Evolutionary conservation across 345 rosid genomes (phyloP), one percentile per base, ranked within the genome.

Genomic region (Durio zibethinus): DNA sequence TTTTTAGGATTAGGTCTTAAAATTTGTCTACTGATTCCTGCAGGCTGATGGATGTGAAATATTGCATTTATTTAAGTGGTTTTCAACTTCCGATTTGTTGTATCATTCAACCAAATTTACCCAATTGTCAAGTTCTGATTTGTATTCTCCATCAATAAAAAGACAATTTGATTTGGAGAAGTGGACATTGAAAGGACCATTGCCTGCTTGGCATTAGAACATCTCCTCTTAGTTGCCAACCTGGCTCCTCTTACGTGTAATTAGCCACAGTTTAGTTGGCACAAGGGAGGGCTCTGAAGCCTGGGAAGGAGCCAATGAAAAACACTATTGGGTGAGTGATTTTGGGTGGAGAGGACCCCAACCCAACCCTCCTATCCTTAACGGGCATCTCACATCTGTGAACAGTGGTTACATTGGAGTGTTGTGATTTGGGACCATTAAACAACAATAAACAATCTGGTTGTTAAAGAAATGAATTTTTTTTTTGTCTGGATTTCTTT

Each of bases 31-130:
- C 23, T 45, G 38, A 7, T 25, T 43, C 21, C 12, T 12, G n/a
- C 27, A 27, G 72, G 25, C 71, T 65, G 50, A 45, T 27, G 65
- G 66, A 62, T 73, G 79, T 76, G 64, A 21, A 73, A 56, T 33
- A 15, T 63, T 47, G 60, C 79, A 73, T 74, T 77, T 76, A 9
- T 45, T 54, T 40, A 23, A 62, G 21, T 56, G 68, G 36, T 78
- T 82, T 75, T n/a, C n/a, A n/a, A n/a, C n/a, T n/a, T n/a, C n/a
- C n/a, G n/a, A n/a, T n/a, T 33, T 35, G 43, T 35, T 63, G 27
- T 63, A 35, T 63, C 68, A 63, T 35, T 63, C 25, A 63, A 35
- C 43, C 68, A 8, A n/a, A 42, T 63, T 63, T 33, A 4, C 45
- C 45, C 43, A 11, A 3, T 35, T 59, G 64, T 35, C 35, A 21